Base-by-base conservation (phyloP, 2,329 filamentous ascomycete genomes). In the Cercospora brassicicola region DNA sequence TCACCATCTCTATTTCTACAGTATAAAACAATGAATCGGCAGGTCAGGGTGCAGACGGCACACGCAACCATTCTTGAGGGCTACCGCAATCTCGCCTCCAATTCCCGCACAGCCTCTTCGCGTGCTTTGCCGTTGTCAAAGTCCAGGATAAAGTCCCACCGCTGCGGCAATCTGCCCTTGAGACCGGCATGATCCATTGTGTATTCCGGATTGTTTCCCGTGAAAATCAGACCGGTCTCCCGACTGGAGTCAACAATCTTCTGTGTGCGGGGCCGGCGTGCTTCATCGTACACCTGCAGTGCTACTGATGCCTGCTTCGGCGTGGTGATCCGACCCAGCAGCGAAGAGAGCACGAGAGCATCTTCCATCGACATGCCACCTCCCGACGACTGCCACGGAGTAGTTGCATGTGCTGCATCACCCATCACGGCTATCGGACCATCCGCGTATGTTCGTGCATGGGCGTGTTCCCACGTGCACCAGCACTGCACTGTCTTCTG, bases 351-450 rank as follows among this genome's bases (percentile, higher is more conserved):
- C 0, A 87, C 84, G 0, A 85, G 85, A 0, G 85, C 88, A 69
- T 91, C 89, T 74, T 92, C 89, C 51, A 91, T 90, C 0, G 89
- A 89, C 67, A 86, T 82, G 0, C 80, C 88, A 8, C 84, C 89
- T 1, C 88, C 89, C 73, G 89, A 87, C 0, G 85, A 88, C 76
- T 88, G 86, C 51, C 61, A 64, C 2, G 65, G 65, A 5, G 65
- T 67, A 26, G 65, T 90, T 0, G 89, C 89, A 75, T 91, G 89
- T 0, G 88, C 89, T 0, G 89, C 88, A 75, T 91, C 89, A 0
- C 90, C 89, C 0, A 91, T 76, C 0, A 90, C 76, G 0, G 83
- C 87, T n/a, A 90, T 75, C 4, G 81, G 82, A 0, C 78, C 85
- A 1, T 84, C 82, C 0, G 81, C 79, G 85, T 88, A 91, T 0